Conservation (phyloP, 257 asterid species). For the Nicotiana attenuata region DNA sequence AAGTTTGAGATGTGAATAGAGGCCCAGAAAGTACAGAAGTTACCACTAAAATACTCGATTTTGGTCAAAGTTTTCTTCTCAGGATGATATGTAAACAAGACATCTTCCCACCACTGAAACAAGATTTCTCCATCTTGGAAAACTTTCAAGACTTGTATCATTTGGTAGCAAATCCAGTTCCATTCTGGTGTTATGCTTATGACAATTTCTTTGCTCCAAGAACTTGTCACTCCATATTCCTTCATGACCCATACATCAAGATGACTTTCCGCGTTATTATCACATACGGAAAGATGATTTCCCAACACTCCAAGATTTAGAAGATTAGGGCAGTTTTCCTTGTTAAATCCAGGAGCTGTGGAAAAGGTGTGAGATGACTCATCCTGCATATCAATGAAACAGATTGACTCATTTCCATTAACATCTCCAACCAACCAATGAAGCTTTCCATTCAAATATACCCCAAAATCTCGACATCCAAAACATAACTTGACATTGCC, state of each 20-base stretch:
- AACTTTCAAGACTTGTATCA: slow-evolving; percentile 7
- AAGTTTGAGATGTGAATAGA: not conserved
- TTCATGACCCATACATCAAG: slow-evolving; percentile 51
- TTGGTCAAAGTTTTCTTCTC: not conserved
- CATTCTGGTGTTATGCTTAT: not conserved
- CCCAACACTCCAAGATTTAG: slow-evolving; percentile 31
- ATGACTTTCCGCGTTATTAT: slow-evolving; percentile 19
- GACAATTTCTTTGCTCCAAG: slow-evolving; percentile 31
- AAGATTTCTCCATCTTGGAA: slow-evolving; percentile 14
- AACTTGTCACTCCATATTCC: slow-evolving; percentile 36
- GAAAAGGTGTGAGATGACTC: slow-evolving; percentile 29
- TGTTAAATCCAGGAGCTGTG: slow-evolving; percentile 8
- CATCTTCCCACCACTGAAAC: slow-evolving; percentile 2
- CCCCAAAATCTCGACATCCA: slow-evolving; percentile 20
- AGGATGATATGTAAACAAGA: slow-evolving; percentile 8
- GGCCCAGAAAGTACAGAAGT: not conserved
- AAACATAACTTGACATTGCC: slow-evolving; percentile 25
- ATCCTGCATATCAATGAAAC: slow-evolving; percentile 44
- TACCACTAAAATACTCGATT: not conserved
- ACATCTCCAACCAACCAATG: slow-evolving; percentile 47
- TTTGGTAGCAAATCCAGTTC: not conserved
- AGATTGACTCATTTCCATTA: slow-evolving; percentile 30
- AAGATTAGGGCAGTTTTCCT: not conserved
- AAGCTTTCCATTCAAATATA: slow-evolving; percentile 31
- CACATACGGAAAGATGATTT: slow-evolving; percentile 33